phyloP scores from a whole-genome alignment of 768 basidiomycete species.

The Galerina sulciceps region DNA sequence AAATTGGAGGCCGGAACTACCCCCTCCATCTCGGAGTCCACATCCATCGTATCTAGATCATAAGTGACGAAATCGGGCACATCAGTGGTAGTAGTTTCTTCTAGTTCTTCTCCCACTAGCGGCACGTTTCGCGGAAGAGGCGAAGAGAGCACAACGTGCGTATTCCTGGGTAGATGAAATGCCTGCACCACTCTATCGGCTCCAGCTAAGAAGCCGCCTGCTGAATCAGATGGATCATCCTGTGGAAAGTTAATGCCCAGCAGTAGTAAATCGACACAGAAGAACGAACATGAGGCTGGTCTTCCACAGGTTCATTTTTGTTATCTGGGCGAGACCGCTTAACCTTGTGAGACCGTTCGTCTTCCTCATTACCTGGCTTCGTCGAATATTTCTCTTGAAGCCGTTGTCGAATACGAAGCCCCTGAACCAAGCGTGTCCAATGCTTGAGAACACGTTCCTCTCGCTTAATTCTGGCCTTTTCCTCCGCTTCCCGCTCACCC shows the following conservation, averaged over 20 bases:
- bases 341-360: constrained; percentile 1
- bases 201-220: constrained; percentile 72
- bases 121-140: constrained; percentile 3
- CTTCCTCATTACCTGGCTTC: constrained; percentile 25
- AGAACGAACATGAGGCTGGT: constrained; percentile 19
- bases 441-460: constrained; percentile 83
- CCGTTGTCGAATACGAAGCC: constrained; percentile 83
- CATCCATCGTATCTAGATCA: constrained; percentile 41
- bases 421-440: constrained; percentile 88
- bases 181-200: constrained; percentile 77
- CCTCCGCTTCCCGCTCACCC: constrained; percentile 75
- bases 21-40: constrained; percentile 38
- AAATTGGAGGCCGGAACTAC: constrained; percentile 2
- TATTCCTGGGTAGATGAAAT: constrained; percentile 70
- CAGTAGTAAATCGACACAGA: background rate
- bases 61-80: constrained; percentile 34
- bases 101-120: constrained; percentile 17
- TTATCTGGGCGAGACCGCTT: constrained; percentile 10
- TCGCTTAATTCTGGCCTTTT: constrained; percentile 75
- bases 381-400: constrained; percentile 78
- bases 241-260: background rate
- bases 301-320: constrained; percentile 15
- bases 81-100: constrained; percentile 20
- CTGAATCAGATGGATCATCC: constrained; percentile 26
- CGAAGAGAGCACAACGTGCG: constrained; percentile 34